Percentiles rank a stretch among this genome's conserved stretches.
Conservation (phyloP, 2,329 filamentous ascomycete genomes). For the Corniculantispora saksenae region DNA sequence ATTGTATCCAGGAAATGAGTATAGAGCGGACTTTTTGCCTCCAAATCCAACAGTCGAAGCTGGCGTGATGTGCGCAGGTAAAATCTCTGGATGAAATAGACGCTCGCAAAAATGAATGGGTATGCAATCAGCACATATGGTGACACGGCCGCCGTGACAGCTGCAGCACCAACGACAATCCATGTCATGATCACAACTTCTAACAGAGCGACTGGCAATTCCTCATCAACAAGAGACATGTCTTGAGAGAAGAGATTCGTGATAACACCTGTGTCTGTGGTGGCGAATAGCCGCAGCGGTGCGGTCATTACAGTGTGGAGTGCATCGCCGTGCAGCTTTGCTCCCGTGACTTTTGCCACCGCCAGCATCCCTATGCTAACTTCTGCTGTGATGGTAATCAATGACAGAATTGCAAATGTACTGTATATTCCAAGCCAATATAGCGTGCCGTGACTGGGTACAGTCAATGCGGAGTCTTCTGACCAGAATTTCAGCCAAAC, state of each 20-base stretch:
- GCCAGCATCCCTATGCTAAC: background rate
- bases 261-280: conserved; percentile 42
- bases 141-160: conserved; percentile 41
- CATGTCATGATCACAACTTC: conserved; percentile 27
- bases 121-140: conserved; percentile 47
- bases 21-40: conserved; percentile 50
- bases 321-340: conserved; percentile 33
- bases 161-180: conserved; percentile 39
- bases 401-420: background rate
- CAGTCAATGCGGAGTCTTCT: conserved; percentile 7
- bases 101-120: conserved; percentile 42
- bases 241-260: conserved; percentile 50
- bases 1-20: conserved; percentile 51
- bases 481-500: conserved; percentile 38
- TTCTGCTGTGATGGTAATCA: background rate
- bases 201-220: conserved; percentile 37
- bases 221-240: conserved; percentile 41
- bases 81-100: conserved; percentile 36
- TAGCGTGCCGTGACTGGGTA: background rate
- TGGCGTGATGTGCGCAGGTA: conserved; percentile 56
- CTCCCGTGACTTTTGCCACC: background rate
- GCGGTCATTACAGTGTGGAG: conserved; percentile 39
- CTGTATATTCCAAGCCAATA: too few species aligned
- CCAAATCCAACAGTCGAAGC: conserved; percentile 53
- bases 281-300: conserved; percentile 43